Base-by-base conservation (phyloP, 139 green algal species). In the Micractinium conductrix region DNA sequence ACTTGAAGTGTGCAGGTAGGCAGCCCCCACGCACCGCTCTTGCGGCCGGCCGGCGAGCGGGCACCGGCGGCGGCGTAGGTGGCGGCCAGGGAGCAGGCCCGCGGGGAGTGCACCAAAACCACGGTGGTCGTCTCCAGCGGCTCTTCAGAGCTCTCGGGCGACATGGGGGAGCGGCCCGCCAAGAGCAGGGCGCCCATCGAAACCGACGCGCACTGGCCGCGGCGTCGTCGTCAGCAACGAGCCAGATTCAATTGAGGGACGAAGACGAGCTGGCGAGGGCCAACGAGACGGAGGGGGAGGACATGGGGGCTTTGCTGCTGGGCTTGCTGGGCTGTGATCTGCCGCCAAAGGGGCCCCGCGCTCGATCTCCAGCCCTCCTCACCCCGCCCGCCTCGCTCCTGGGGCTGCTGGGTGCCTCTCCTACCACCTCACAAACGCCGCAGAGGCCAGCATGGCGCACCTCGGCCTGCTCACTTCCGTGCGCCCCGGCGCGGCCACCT, bases 31-130 rank as follows among this genome's bases (percentile, higher is more conserved):
- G 37, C 74, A 81, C 74, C 48, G 4, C 71, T 43, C 42, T 43
- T 62, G 28, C 17, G 6, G 43, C 35, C 71, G 21, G 71, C 37
- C 42, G n/a, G 71, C 37, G 42, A 38, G 30, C 43, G 42, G 43
- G 30, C 16, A 28, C 30, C 16, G 71, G 7, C 8, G 33, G 7
- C n/a, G 65, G 65, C 65, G 43, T 44, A 72, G 65, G 14, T 37
- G 65, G 65, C 35, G n/a, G 65, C 65, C 12, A 72, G 33, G 65
- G 65, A 44, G n/a, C n/a, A n/a, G 14, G 45, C 42, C n/a, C 80
- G 67, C 35, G 80, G 80, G 68, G 67, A 79, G 68, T 85, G 80
- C 1, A 85, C 35, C 16, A 85, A 33, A 6, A 85, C 35, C 1
- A 85, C 67, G 21, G 80, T 78, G 28, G 79, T 72, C 0, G 40